Evolutionary conservation across 768 basidiomycete species (phyloP), one percentile per base, ranked within the genome.

Genomic region (Pulveroboletus sp.): DNA sequence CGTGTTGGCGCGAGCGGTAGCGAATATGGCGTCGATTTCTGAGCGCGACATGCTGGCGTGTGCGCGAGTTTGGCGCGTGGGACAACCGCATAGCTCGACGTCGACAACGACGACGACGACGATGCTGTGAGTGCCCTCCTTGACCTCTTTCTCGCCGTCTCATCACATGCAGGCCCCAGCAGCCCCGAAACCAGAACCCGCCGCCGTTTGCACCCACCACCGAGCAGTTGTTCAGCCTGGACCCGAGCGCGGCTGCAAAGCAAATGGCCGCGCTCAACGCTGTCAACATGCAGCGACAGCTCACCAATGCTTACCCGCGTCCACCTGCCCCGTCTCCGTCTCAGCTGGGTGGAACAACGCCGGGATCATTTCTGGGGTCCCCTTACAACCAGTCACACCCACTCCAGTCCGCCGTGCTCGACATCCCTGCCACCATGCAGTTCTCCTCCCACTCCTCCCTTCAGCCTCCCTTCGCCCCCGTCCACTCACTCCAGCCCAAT

Each of bases 1-100:
- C 25, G 48, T n/a, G n/a, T n/a, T n/a, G n/a, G n/a, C n/a, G n/a
- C n/a, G 71, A 49, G 43, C 69, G 57, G 74, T 71, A 34, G 87
- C 76, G 66, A 92, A 92, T 61, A 92, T 92, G 59, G 80, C 81
- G 75, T 92, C 90, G 65, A 92, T 92, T 77, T 91, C 90, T 43
- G 85, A 85, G 75, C 78, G 75, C 55, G 71, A 56, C 72, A 75
- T 73, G 24, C 29, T 61, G 40, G 23, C 27, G 39, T 25, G 45
- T 51, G 44, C 52, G 51, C 31, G 48, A 56, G 54, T 50, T 25
- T 17, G n/a, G 36, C 33, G 50, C 47, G 54, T 54, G 57, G 20
- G 63, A 64, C 42, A 55, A 32, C 44, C 17, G 40, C 51, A 42
- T 23, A 40, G 45, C 50, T 49, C 53, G 48, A 53, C 58, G 47